Conservation (phyloP, 345 rosid species). For the Lepidium aucheri region DNA sequence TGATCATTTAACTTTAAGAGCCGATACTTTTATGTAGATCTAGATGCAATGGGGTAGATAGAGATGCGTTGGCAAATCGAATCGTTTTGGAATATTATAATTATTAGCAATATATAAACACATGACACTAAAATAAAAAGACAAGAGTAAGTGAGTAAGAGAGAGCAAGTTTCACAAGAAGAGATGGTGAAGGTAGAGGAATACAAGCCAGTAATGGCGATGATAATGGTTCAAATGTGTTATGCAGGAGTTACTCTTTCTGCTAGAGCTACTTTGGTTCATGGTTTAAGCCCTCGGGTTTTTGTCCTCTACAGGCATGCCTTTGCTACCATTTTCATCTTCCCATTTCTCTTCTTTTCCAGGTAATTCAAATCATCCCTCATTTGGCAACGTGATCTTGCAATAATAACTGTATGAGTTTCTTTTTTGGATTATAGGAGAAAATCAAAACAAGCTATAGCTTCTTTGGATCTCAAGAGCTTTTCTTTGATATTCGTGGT, state of each 20-base stretch:
- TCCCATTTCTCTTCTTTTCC: constrained; percentile 27
- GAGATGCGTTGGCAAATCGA: too few species aligned
- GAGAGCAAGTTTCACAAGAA: not conserved
- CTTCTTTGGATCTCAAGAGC: constrained; percentile 26
- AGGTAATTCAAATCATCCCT: constrained; percentile 4
- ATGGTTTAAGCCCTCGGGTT: constrained; percentile 35
- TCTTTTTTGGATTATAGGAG: constrained; percentile 14
- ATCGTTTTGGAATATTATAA: too few species aligned
- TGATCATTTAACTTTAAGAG: too few species aligned
- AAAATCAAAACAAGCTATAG: constrained; percentile 10
- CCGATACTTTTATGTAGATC: too few species aligned
- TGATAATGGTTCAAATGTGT: constrained; percentile 23
- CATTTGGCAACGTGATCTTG: too few species aligned
- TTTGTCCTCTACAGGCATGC: constrained; percentile 40
- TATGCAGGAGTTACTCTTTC: constrained; percentile 33
- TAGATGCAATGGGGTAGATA: too few species aligned
- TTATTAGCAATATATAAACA: not conserved
- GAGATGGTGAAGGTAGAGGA: constrained; percentile 25
- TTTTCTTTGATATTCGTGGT: constrained; percentile 32
- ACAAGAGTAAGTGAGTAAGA: not conserved
- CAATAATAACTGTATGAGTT: too few species aligned
- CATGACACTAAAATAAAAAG: not conserved
- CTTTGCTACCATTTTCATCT: constrained; percentile 32
- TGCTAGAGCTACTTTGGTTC: constrained; percentile 26
- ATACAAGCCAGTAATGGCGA: constrained; percentile 31